Evolutionary conservation across 106 monocot genomes (phyloP), one percentile per base, ranked within the genome.

Genomic region (Amphibolis antarctica): DNA sequence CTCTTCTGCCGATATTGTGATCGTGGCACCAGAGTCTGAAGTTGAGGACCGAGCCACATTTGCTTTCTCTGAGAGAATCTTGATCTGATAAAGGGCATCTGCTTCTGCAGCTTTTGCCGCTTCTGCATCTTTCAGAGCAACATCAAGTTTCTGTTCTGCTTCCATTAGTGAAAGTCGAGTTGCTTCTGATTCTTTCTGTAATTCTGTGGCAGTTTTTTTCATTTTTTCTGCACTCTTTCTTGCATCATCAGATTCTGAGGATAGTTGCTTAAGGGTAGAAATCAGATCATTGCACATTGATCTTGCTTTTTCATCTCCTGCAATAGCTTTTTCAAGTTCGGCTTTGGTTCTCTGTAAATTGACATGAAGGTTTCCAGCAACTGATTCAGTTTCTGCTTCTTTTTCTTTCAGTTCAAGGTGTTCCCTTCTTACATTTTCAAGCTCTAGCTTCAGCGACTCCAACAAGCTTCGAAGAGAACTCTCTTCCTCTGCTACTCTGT

Each of bases 341-440:
- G 26, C 59, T 45, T 74, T 74, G 42, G 19, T 60, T 67, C 67
- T 67, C 60, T 60, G 56, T 27, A 74, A 67, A 6, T 52, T 46
- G 18, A 22, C 26, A 20, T 74, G 26, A 53, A 74, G 67, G 24
- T 45, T 44, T 26, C 22, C 66, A 10, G 52, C 74, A 1, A 67
- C 19, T 13, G 60, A 67, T 42, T 74, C 74, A 21, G 67, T 60
- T 53, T 67, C 59, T n/a, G 60, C 44, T 74, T 74, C 74, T 20
- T 66, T 74, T 53, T 74, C 74, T 60, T 31, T 74, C 61, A 74
- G 23, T 20, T 67, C 74, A 12, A 25, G 21, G 18, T 67, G 66
- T 44, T 67, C 74, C 43, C 66, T 60, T 50, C 44, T 66, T 27
- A 67, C 59, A 49, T 11, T 60, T 53, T 74, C 67, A 17, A 67